These are phyloP conservation scores for Pichia ethanolica DNA, from an alignment of 805 yeast species.

Conservation along the genomic window DNA sequence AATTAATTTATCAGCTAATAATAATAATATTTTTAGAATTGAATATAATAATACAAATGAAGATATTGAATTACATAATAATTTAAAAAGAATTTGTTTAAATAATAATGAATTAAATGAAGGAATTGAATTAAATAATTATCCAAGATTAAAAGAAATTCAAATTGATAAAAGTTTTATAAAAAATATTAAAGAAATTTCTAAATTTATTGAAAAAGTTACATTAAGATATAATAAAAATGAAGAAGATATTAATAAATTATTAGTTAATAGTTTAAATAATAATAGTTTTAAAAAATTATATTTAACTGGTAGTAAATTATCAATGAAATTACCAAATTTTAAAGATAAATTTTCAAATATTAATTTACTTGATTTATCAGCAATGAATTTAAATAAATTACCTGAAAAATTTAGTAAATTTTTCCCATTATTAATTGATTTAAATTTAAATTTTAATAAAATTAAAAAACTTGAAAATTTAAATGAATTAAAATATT, in stretches of 20 bases:
- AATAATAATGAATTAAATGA: slow-evolving; percentile 6
- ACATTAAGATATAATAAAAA: slow-evolving; percentile 33
- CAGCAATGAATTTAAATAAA: slow-evolving; percentile 37
- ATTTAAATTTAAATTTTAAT: slow-evolving; percentile 46
- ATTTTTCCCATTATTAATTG: slow-evolving; percentile 39
- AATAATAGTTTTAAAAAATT: slow-evolving; percentile 26
- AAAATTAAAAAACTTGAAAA: slow-evolving; percentile 29
- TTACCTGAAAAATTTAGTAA: slow-evolving; percentile 33
- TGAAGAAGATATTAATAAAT: slow-evolving; percentile 17
- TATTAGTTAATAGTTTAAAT: slow-evolving; percentile 13
- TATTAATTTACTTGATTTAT: slow-evolving; percentile 34
- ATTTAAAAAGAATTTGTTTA: slow-evolving; percentile 8
- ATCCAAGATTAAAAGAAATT: slow-evolving; percentile 35
- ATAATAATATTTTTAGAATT: slow-evolving; percentile 31
- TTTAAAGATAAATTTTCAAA: slow-evolving; percentile 21
- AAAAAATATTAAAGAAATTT: slow-evolving; percentile 21
- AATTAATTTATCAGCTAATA: slow-evolving; percentile 34
- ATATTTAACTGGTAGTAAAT: slow-evolving; percentile 28
- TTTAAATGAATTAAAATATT: slow-evolving; percentile 28
- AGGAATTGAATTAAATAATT: slow-evolving; percentile 23
- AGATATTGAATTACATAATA: slow-evolving; percentile 25
- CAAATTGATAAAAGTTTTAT: slow-evolving; percentile 37
- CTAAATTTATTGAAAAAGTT: slow-evolving; percentile 34
- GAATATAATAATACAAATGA: slow-evolving; percentile 21
- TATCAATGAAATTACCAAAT: slow-evolving; percentile 6